phyloP scores from a whole-genome alignment of 208 protist genomes.

The Balamuthia mandrillaris region DNA sequence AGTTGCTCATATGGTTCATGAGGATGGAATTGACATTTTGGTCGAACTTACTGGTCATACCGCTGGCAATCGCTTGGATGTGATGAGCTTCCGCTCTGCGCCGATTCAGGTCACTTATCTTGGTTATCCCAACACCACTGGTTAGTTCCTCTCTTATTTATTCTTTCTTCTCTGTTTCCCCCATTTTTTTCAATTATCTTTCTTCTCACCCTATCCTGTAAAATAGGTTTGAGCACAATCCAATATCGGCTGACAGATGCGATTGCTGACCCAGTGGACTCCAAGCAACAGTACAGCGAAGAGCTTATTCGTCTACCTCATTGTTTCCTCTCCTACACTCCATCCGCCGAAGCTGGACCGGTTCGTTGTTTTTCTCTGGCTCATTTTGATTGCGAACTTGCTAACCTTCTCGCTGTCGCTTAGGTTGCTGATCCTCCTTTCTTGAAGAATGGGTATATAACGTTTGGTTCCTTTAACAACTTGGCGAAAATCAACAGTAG shows the following conservation, averaged over 20 bases:
- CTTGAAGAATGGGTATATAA: constrained; percentile 50
- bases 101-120: constrained; percentile 52
- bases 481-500: constrained; percentile 42
- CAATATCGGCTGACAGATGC: constrained; percentile 59
- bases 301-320: constrained; percentile 37
- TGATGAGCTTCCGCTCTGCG: constrained; percentile 34
- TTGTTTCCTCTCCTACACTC: constrained; percentile 57
- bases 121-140: constrained; percentile 67
- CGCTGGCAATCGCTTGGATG: constrained; percentile 52
- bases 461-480: constrained; percentile 64
- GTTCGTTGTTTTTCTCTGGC: not conserved
- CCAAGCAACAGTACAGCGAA: constrained; percentile 46
- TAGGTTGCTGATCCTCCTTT: not conserved
- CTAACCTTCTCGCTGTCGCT: not conserved
- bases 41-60: constrained; percentile 65
- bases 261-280: constrained; percentile 38
- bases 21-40: constrained; percentile 58
- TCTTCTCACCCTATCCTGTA: too few species aligned
- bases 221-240: constrained; percentile 50
- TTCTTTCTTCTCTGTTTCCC: too few species aligned
- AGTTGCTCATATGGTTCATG: constrained; percentile 23
- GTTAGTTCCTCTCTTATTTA: too few species aligned
- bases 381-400: not conserved
- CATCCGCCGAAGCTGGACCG: not conserved
- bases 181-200: too few species aligned